Evolutionary conservation across 2,329 filamentous ascomycete species (phyloP).

Genomic region (Colletotrichum magnum): DNA sequence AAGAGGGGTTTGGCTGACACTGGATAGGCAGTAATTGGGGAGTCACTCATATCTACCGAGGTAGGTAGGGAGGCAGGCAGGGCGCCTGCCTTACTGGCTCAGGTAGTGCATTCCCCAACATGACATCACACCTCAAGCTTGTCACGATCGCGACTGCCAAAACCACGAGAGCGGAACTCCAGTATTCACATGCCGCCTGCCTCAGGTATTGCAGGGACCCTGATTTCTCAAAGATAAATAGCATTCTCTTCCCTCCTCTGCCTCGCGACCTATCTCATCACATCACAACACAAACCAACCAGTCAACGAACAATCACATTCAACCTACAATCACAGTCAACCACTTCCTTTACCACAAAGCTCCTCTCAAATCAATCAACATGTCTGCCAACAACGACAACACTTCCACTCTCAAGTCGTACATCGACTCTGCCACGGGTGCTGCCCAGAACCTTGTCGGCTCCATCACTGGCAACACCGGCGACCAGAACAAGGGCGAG

Average conservation of each 20-base stretch:
- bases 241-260: slow-evolving; percentile 2
- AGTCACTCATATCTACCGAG: too few relatives aligned
- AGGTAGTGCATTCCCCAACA: slow-evolving; percentile 26
- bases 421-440: slow-evolving; percentile 80
- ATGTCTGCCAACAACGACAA: slow-evolving; percentile 43
- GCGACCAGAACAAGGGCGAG: slow-evolving; percentile 76
- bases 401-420: slow-evolving; percentile 85
- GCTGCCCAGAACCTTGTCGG: slow-evolving; percentile 81
- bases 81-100: neutral
- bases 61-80: neutral
- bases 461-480: slow-evolving; percentile 78
- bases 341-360: slow-evolving; percentile 1
- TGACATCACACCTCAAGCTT: slow-evolving; percentile 37
- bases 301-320: neutral
- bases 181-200: slow-evolving; percentile 32
- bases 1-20: too few relatives aligned
- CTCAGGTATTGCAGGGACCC: slow-evolving; percentile 11
- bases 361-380: slow-evolving; percentile 7
- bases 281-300: neutral
- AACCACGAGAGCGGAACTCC: slow-evolving; percentile 8
- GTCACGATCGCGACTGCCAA: slow-evolving; percentile 27
- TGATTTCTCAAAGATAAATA: slow-evolving; percentile 28
- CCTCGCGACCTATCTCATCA: fast-evolving
- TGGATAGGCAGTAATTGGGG: too few relatives aligned
- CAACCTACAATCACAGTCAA: neutral